These are phyloP conservation scores for Orbilia blumenaviensis DNA, from an alignment of 2,329 filamentous ascomycete species.

Conservation along the genomic window DNA sequence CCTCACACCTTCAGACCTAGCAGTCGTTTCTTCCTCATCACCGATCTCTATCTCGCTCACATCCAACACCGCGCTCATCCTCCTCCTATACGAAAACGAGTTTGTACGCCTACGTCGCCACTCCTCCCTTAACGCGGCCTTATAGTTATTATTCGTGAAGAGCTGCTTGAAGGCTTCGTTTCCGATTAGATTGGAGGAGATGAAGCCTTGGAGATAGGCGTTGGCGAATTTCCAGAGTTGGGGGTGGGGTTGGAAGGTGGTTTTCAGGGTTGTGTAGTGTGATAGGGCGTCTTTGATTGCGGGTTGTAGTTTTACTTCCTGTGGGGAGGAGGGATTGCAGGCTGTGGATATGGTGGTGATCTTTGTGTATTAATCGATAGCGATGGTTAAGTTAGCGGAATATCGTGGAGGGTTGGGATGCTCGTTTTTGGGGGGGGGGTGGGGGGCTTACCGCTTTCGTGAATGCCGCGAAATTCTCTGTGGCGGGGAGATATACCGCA, in stretches of 20 bases:
- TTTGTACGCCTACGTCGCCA: neutral
- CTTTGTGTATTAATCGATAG: neutral
- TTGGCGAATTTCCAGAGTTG: slow-evolving; percentile 31
- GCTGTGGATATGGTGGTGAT: neutral
- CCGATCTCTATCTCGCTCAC: neutral
- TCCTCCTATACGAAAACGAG: neutral
- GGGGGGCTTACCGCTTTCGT: slow-evolving; percentile 4
- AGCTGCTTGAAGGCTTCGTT: neutral
- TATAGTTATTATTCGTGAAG: slow-evolving; percentile 12
- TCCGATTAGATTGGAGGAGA: neutral
- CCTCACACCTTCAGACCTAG: neutral
- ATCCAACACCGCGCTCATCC: neutral
- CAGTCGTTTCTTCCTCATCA: neutral
- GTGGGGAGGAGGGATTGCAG: neutral
- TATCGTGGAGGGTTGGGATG: neutral
- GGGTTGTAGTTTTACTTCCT: neutral
- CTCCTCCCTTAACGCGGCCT: neutral
- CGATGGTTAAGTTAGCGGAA: neutral
- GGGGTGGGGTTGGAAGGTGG: neutral
- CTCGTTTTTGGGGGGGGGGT: neutral
- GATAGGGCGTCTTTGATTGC: neutral
- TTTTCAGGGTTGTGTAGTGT: neutral
- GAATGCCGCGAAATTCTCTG: neutral
- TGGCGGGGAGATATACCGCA: slow-evolving; percentile 2
- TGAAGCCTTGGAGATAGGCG: slow-evolving; percentile 24